phyloP scores from a whole-genome alignment of 1,284 basidiomycete genomes.

The Sphagnurus paluster region DNA sequence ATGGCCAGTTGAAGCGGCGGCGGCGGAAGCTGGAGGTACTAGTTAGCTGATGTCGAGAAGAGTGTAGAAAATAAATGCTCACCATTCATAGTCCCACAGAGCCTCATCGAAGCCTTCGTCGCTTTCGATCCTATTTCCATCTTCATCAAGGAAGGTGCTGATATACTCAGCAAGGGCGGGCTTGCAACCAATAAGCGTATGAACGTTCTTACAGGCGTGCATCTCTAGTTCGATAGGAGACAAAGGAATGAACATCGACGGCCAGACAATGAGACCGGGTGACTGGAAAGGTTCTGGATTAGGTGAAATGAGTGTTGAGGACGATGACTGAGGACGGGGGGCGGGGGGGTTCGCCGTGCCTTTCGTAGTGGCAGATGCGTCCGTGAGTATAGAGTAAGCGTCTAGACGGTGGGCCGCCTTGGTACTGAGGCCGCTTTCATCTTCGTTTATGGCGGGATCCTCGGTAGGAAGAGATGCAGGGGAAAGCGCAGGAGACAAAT shows the following conservation, averaged over 20 bases:
- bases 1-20: slow-evolving; percentile 59
- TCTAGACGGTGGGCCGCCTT: slow-evolving; percentile 49
- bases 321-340: slow-evolving; percentile 22
- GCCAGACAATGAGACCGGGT: slow-evolving; percentile 54
- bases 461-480: not conserved
- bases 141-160: slow-evolving; percentile 37
- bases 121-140: slow-evolving; percentile 37
- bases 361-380: slow-evolving; percentile 25
- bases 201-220: slow-evolving; percentile 65
- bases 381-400: slow-evolving; percentile 33
- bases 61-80: slow-evolving; percentile 13
- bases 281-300: slow-evolving; percentile 35
- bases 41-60: slow-evolving; percentile 7
- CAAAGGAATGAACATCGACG: slow-evolving; percentile 58
- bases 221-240: slow-evolving; percentile 62
- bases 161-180: slow-evolving; percentile 55
- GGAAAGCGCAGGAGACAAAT: not conserved
- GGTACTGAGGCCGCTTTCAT: slow-evolving; percentile 29
- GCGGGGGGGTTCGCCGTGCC: slow-evolving; percentile 20
- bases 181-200: slow-evolving; percentile 61
- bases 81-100: slow-evolving; percentile 73
- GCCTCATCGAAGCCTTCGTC: slow-evolving; percentile 50
- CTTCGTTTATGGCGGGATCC: slow-evolving; percentile 1
- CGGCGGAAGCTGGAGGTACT: slow-evolving; percentile 51
- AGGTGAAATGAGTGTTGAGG: slow-evolving; percentile 18